A percentile compares a stretch with the other conserved stretches of the same genome.
Evolutionary conservation across 1,284 basidiomycete species (phyloP).

Genomic region (Cryptococcus jaspeensis): DNA sequence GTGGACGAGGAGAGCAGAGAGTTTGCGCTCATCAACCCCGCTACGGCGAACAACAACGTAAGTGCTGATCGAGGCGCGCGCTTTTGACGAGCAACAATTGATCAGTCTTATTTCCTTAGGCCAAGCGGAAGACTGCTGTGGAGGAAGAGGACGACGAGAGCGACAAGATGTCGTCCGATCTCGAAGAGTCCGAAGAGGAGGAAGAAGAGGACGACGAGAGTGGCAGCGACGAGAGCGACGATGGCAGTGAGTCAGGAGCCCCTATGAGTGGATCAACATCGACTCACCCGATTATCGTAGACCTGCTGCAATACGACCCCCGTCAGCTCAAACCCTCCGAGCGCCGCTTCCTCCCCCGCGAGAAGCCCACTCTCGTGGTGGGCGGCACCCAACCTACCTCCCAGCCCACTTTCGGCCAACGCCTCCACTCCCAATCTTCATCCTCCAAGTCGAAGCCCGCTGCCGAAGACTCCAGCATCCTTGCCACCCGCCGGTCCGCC

Average conservation of each 20-base stretch:
- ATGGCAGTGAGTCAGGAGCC: conserved; percentile 29
- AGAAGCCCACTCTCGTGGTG: conserved; percentile 36
- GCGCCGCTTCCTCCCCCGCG: conserved; percentile 19
- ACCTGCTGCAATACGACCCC: conserved; percentile 47
- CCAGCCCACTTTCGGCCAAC: conserved; percentile 49
- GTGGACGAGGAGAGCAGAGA: conserved; percentile 87
- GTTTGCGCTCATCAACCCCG: conserved; percentile 88
- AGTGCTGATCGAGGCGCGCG: conserved; percentile 12
- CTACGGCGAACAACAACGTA: conserved; percentile 56
- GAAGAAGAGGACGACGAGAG: conserved; percentile 56
- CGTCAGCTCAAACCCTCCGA: conserved; percentile 54
- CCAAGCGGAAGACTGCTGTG: conserved; percentile 69
- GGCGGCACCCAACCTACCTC: conserved; percentile 22
- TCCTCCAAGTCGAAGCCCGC: conserved; percentile 9
- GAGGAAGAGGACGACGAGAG: conserved; percentile 88
- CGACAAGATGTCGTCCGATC: conserved; percentile 69
- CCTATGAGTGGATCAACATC: conserved; percentile 6
- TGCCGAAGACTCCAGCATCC: conserved; percentile 28
- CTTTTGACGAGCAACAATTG: neutral
- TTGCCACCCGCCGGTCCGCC: conserved; percentile 42
- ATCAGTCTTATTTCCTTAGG: conserved; percentile 27
- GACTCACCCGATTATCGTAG: conserved; percentile 17
- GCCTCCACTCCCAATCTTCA: conserved; percentile 30
- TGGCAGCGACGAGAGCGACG: conserved; percentile 57
- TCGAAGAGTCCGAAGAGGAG: conserved; percentile 51